Evolutionary conservation across 345 rosid genomes (phyloP), one percentile per base, ranked within the genome.

Genomic region (Psidium guajava): DNA sequence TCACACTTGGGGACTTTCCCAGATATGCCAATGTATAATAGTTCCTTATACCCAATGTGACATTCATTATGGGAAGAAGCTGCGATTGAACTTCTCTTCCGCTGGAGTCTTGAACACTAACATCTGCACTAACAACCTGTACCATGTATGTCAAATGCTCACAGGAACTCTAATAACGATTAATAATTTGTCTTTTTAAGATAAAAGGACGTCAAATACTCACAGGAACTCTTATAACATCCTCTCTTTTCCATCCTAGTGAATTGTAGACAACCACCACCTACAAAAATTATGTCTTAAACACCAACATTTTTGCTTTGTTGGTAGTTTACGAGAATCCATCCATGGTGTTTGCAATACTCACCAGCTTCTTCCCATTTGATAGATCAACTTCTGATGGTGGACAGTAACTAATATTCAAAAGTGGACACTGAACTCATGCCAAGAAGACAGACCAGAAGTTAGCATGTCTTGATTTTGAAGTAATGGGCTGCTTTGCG

Each of bases 241-340:
- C 98, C 73, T 90, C 92, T 90, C 99, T 93, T 89, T 93, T 91
- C 99, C 98, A 97, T 90, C 99, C 99, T 59, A 97, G 97, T 82
- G 98, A 87, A 91, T 97, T 97, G 90, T 97, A 97, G 84, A 93
- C 93, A 89, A 97, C 91, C 73, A 95, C 91, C 82, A 90, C 85
- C 98, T 97, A 88, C 86, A 88, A 57, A 15, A 88, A 28, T 61
- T 61, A 59, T 59, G 74, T 61, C 74, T 61, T 61, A 28, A 61
- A 61, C 42, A 28, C 42, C 18, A 28, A 28, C 42, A 28, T 36
- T 59, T 59, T 59, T 59, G 36, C 73, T 59, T 6, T 28, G 28
- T 61, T 28, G 74, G 74, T 15, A 28, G 6, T 15, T 61, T 16
- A 7, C 6, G 74, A 61, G 28, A 1, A 28, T 61, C 16, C 74